Base-by-base conservation (phyloP, 2,329 filamentous ascomycete genomes). In the Colletotrichum tofieldiae region DNA sequence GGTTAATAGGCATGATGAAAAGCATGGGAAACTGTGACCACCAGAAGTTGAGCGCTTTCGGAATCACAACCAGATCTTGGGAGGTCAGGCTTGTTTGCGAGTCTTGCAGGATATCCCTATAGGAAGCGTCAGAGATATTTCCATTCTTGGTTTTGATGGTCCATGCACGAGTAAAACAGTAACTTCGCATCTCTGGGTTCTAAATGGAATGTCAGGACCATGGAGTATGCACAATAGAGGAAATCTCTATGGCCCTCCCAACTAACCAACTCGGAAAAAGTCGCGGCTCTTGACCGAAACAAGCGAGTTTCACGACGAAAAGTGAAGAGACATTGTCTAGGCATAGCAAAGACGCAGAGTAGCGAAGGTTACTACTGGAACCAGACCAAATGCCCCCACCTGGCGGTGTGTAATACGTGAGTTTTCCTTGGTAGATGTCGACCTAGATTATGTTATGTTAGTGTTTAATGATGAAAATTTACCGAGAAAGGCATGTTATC, bases 391-490 rank as follows among this genome's bases (percentile, higher is more conserved):
- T 16, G n/a, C 32, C 58, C 61, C 61, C 3, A 32, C 32, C 61
- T n/a, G 51, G 60, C 9, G 52, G 61, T 3, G 61, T 62, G 20
- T 65, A 54, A 20, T 52, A 64, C 14, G 51, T 54, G 23, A n/a
- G 23, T 16, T 45, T 49, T 51, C 67, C 60, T 32, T 64, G 43
- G 20, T 65, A 70, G 12, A 70, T 59, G 26, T 65, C 67, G 26
- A 65, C 52, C 60, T 70, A n/a, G 18, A 32, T 37, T 26, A 47
- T 11, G n/a, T 18, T 12, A 18, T 12, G n/a, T 52, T 16, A 51
- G 43, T 32, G 43, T 4, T 5, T n/a, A 12, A 35, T 8, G 18
- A 20, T 3, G 39, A 6, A 8, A 16, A 43, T 18, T 14, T 5
- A 62, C 2, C 23, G 8, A 11, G 5, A 16, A 14, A 5, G 20